Evolutionary conservation across 169 alveolate genomes (phyloP), one percentile per base, ranked within the genome.

Genomic region (Cryptosporidium baileyi): DNA sequence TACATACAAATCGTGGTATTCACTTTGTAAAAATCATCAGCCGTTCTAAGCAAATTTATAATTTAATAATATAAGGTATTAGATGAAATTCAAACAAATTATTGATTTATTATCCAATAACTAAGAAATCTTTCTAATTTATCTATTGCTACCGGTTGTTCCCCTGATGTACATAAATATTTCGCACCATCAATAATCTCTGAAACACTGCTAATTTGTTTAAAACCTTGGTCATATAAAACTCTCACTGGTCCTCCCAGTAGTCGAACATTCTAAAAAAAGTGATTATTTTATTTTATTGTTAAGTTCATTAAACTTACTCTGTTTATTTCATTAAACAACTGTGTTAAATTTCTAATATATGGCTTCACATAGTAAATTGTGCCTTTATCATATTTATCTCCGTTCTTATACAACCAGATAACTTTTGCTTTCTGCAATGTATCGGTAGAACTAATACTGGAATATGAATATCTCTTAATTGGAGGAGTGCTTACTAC

Each of bases 341-440:
- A 91, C 2, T 89, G 82, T 40, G 92, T 91, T 90, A 91, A 80
- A 61, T 88, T 90, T 47, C 88, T 89, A 61, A 93, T 91, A 67
- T 90, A 89, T 15, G 96, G 90, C 41, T 93, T 88, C 19, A 95
- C 91, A 80, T 93, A 90, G 63, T 94, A 94, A 30, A 92, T 89
- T 26, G 89, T 67, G 17, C 97, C 97, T 63, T 94, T 90, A 85
- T 94, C 95, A 49, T 91, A 85, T 85, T 94, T 93, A 80, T 95
- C 97, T 32, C 97, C 97, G 81, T 95, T 95, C 61, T 94, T 92
- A 88, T 91, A 95, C 3, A 94, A 91, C 97, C 96, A 94, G 54
- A 95, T 92, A 26, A 90, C 82, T 49, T 92, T 94, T 1, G 97
- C 96, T 1, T 92, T 88, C 26, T 88, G 36, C 96, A 95, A 6